Evolutionary conservation across 2,329 filamentous ascomycete species (phyloP).

Genomic region (Claviceps maximensis): DNA sequence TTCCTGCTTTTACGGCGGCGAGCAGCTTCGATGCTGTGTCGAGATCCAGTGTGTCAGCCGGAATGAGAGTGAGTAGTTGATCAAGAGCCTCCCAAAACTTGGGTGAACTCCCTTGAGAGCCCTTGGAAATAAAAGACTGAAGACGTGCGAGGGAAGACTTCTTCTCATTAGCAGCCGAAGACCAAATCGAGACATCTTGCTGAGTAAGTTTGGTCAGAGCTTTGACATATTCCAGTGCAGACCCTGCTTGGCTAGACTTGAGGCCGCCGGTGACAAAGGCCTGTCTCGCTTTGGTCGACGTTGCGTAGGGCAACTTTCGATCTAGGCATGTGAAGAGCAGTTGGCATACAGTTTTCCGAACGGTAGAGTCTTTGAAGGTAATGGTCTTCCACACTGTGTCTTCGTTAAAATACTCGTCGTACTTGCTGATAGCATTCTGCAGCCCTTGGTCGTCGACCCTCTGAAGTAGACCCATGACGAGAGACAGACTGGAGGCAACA

Average conservation of each 20-base stretch:
- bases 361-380: slow-evolving; percentile 44
- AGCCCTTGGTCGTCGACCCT: slow-evolving; percentile 36
- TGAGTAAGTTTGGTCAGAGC: slow-evolving; percentile 54
- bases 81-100: slow-evolving; percentile 62
- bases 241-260: slow-evolving; percentile 58
- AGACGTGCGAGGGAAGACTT: slow-evolving; percentile 44
- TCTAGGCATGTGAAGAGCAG: slow-evolving; percentile 37
- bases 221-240: slow-evolving; percentile 56
- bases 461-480: slow-evolving; percentile 40
- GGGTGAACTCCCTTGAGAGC: slow-evolving; percentile 63
- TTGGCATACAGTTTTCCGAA: slow-evolving; percentile 38
- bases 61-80: slow-evolving; percentile 47
- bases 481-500: slow-evolving; percentile 38
- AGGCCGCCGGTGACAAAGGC: slow-evolving; percentile 61
- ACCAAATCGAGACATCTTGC: slow-evolving; percentile 60
- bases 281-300: slow-evolving; percentile 38
- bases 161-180: slow-evolving; percentile 33
- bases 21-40: slow-evolving; percentile 49
- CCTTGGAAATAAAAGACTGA: slow-evolving; percentile 62
- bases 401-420: slow-evolving; percentile 53
- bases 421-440: slow-evolving; percentile 44
- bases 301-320: slow-evolving; percentile 32
- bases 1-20: slow-evolving; percentile 54
- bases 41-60: slow-evolving; percentile 27
- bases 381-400: slow-evolving; percentile 55